These are phyloP conservation scores for Solanum dulcamara DNA, from an alignment of 257 asterid genomes.

Conservation along the genomic window DNA sequence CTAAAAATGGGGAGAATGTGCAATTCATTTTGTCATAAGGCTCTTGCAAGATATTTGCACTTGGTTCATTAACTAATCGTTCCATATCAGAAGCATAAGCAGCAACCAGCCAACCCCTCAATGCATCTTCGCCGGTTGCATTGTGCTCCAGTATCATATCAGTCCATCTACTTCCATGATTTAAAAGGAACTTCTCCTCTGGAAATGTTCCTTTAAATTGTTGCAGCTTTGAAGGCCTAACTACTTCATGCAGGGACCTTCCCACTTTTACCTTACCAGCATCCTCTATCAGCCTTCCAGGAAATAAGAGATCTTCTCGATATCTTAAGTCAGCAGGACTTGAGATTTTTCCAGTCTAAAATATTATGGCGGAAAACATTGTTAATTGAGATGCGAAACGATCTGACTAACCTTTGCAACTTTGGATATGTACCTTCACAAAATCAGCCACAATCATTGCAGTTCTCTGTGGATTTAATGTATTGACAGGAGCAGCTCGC, in stretches of 20 bases:
- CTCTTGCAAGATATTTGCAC: slow-evolving; percentile 25
- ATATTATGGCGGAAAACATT: neutral
- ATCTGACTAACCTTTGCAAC: neutral
- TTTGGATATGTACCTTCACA: slow-evolving; percentile 45
- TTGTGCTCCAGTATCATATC: slow-evolving; percentile 72
- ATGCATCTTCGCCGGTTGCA: slow-evolving; percentile 85
- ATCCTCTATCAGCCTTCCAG: slow-evolving; percentile 70
- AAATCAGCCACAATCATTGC: slow-evolving; percentile 80
- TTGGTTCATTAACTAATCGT: slow-evolving; percentile 5
- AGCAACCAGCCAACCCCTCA: slow-evolving; percentile 99
- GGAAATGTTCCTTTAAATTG: slow-evolving; percentile 46
- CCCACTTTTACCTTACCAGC: slow-evolving; percentile 91
- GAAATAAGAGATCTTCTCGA: slow-evolving; percentile 74
- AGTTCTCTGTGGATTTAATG: slow-evolving; percentile 93
- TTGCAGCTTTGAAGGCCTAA: slow-evolving; percentile 60
- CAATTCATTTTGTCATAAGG: slow-evolving; percentile 56
- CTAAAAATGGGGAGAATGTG: slow-evolving; percentile 47
- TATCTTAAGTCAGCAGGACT: slow-evolving; percentile 91
- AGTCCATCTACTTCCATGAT: slow-evolving; percentile 40
- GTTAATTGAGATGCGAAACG: neutral
- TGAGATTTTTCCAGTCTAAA: slow-evolving; percentile 61
- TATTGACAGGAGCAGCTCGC: slow-evolving; percentile 92
- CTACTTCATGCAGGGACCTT: slow-evolving; percentile 49
- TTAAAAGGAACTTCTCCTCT: slow-evolving; percentile 56
- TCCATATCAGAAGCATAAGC: slow-evolving; percentile 68